Conservation (phyloP, 306 rosid genomes). For the Acacia confusa region DNA sequence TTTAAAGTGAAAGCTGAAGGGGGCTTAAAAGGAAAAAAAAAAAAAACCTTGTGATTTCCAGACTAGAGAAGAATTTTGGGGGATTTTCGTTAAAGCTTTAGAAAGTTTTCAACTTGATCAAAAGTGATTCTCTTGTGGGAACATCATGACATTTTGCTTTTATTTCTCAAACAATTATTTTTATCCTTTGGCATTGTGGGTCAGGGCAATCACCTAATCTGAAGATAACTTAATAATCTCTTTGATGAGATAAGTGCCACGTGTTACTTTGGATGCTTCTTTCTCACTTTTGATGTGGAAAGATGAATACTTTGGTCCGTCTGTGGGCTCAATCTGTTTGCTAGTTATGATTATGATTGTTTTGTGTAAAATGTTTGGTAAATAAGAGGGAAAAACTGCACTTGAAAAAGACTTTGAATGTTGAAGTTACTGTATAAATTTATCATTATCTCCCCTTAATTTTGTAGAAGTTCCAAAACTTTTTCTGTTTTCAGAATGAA, state of each 20-base stretch:
- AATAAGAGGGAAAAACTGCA: background rate
- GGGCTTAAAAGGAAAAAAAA: background rate
- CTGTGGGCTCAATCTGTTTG: background rate
- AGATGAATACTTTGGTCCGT: background rate
- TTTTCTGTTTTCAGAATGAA: background rate
- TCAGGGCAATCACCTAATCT: background rate
- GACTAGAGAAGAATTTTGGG: background rate
- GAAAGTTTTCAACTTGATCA: background rate
- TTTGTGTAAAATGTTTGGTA: background rate
- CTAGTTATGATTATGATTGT: background rate
- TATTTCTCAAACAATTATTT: background rate
- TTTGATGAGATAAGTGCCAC: background rate
- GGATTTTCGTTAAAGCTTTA: background rate
- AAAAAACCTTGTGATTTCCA: background rate
- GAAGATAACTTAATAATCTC: background rate
- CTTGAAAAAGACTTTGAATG: background rate
- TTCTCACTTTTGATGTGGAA: constrained; percentile 10
- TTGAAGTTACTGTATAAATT: background rate
- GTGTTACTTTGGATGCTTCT: constrained; percentile 14
- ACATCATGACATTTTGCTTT: background rate
- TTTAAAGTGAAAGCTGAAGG: background rate
- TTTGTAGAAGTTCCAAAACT: background rate
- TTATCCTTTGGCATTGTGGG: constrained; percentile 5
- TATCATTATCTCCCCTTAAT: background rate
- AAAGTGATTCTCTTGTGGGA: background rate